These are phyloP conservation scores for Didymella segeticola DNA, from an alignment of 2,329 filamentous ascomycete genomes.

Conservation along the genomic window DNA sequence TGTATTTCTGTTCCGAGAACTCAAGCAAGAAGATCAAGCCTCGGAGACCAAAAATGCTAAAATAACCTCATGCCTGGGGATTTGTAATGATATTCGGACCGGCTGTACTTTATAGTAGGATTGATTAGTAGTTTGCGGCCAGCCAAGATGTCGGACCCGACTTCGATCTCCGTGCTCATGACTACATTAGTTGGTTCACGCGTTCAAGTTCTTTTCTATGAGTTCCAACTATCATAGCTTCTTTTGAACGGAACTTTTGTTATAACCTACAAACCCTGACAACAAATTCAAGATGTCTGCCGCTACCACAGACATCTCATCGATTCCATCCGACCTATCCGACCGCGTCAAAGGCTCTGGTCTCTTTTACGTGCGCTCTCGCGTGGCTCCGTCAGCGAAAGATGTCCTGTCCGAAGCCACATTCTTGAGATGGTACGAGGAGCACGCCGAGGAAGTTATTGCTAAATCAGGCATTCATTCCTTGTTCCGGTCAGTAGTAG, in stretches of 20 bases:
- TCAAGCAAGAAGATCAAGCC: not conserved
- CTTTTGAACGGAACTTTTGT: not conserved
- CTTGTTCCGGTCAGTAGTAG: not conserved
- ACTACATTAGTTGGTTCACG: not conserved
- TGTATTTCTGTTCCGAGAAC: not conserved
- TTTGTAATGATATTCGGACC: not conserved
- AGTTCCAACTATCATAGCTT: not conserved
- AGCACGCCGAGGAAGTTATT: slow-evolving; percentile 50
- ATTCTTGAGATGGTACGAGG: slow-evolving; percentile 50
- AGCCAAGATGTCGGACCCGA: not conserved
- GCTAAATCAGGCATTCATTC: slow-evolving; percentile 42
- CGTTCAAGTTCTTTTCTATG: not conserved
- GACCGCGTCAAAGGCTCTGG: slow-evolving; percentile 18
- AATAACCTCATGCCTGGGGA: not conserved
- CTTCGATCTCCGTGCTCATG: not conserved
- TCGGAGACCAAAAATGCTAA: not conserved
- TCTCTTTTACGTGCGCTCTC: slow-evolving; percentile 25
- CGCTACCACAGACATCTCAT: not conserved
- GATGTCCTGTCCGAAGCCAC: slow-evolving; percentile 41
- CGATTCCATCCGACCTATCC: not conserved
- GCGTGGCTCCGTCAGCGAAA: slow-evolving; percentile 31
- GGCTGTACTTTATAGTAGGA: not conserved
- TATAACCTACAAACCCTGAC: not conserved
- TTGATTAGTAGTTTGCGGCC: not conserved
- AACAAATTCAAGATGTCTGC: not conserved